Conservation (phyloP, 2,329 filamentous ascomycete genomes). For the Endothia cerciana region DNA sequence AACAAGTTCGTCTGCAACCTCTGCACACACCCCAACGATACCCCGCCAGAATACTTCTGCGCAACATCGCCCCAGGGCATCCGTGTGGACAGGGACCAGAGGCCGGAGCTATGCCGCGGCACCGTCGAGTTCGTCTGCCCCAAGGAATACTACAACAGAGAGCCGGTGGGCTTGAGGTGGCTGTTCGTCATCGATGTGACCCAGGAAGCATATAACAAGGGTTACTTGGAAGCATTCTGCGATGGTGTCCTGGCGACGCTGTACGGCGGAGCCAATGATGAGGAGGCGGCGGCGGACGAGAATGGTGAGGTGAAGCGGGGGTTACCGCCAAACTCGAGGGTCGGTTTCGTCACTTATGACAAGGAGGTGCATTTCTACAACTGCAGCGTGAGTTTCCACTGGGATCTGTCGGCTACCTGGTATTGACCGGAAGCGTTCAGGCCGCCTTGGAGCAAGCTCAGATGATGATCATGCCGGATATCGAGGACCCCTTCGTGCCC, state of each 20-base stretch:
- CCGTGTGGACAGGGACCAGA: slow-evolving; percentile 83
- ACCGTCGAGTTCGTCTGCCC: slow-evolving; percentile 97
- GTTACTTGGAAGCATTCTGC: slow-evolving; percentile 87
- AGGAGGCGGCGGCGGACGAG: slow-evolving; percentile 52
- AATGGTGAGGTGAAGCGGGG: slow-evolving; percentile 59
- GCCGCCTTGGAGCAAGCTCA: slow-evolving; percentile 82
- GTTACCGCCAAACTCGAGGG: slow-evolving; percentile 79
- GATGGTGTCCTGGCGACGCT: slow-evolving; percentile 84
- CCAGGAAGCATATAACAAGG: slow-evolving; percentile 87
- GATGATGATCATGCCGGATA: slow-evolving; percentile 98
- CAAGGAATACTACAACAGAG: slow-evolving; percentile 98
- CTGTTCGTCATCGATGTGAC: slow-evolving; percentile 93
- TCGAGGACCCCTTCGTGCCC: slow-evolving; percentile 95
- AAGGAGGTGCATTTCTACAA: slow-evolving; percentile 99
- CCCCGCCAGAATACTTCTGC: slow-evolving; percentile 87
- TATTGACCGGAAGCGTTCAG: slow-evolving; percentile 42
- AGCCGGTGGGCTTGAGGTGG: slow-evolving; percentile 85
- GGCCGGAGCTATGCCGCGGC: slow-evolving; percentile 86
- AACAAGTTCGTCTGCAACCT: slow-evolving; percentile 99
- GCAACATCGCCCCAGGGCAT: slow-evolving; percentile 86
- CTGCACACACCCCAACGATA: slow-evolving; percentile 96
- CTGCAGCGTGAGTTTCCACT: slow-evolving; percentile 66
- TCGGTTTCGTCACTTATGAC: slow-evolving; percentile 95
- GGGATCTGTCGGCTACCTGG: not conserved
- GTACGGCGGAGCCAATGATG: slow-evolving; percentile 69